Evolutionary conservation across 2,329 filamentous ascomycete species (phyloP).

Genomic region (Didymella keratinophila): DNA sequence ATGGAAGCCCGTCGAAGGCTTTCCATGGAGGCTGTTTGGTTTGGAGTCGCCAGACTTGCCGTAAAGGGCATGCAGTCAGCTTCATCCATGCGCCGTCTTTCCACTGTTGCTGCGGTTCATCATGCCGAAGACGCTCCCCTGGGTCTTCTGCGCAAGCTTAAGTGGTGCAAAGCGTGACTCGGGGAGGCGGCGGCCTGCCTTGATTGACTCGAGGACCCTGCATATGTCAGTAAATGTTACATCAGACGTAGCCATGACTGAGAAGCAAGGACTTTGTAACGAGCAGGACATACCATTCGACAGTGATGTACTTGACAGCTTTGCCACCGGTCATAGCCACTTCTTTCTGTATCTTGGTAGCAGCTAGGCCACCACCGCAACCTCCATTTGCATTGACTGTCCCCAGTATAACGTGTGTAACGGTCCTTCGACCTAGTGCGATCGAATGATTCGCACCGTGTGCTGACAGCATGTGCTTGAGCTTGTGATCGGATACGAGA

Average conservation of each 20-base stretch:
- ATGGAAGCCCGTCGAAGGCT: slow-evolving; percentile 4
- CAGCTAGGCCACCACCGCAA: slow-evolving; percentile 77
- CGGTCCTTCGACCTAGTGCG: slow-evolving; percentile 72
- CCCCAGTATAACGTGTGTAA: slow-evolving; percentile 88
- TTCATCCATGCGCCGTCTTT: slow-evolving; percentile 22
- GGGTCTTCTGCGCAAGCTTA: slow-evolving; percentile 37
- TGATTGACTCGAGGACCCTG: slow-evolving; percentile 85
- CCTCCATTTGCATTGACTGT: slow-evolving; percentile 52
- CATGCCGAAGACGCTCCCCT: slow-evolving; percentile 37
- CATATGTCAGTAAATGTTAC: slow-evolving; percentile 25
- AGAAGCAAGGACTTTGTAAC: neutral
- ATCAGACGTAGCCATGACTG: neutral
- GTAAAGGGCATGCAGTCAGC: neutral
- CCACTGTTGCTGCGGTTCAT: slow-evolving; percentile 12
- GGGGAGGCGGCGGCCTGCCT: slow-evolving; percentile 74
- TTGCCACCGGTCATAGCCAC: slow-evolving; percentile 72
- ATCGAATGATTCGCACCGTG: slow-evolving; percentile 78
- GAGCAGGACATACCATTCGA: slow-evolving; percentile 69
- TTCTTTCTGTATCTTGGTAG: slow-evolving; percentile 82
- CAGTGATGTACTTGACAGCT: slow-evolving; percentile 78
- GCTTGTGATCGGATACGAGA: slow-evolving; percentile 80
- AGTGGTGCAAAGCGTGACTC: slow-evolving; percentile 72
- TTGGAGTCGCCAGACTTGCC: slow-evolving; percentile 10
- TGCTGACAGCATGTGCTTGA: slow-evolving; percentile 78
- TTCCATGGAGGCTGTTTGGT: neutral